These are phyloP conservation scores for Exserohilum turcica DNA, from an alignment of 2,329 filamentous ascomycete species.

Conservation along the genomic window DNA sequence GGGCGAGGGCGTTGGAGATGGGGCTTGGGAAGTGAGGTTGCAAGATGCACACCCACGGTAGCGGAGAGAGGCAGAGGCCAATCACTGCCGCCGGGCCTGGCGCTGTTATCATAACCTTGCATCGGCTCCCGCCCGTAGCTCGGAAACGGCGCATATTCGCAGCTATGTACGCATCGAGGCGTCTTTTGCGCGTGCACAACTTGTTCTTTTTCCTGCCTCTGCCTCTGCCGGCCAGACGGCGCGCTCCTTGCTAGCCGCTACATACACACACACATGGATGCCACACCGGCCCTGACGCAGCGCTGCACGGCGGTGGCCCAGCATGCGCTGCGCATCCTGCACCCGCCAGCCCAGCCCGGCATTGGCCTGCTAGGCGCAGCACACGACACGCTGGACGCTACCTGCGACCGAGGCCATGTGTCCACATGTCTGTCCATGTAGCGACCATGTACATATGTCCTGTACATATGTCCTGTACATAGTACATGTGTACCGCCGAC, in stretches of 20 bases:
- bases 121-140: conserved; percentile 23
- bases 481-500: too few relatives aligned
- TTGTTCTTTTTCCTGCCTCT: conserved; percentile 5
- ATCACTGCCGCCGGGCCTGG: conserved; percentile 21
- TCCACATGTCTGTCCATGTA: not conserved
- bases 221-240: conserved; percentile 26
- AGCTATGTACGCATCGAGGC: too few relatives aligned
- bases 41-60: conserved; percentile 21
- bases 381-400: not conserved
- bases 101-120: conserved; percentile 27
- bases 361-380: conserved; percentile 6
- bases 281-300: too few relatives aligned
- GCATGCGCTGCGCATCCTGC: conserved; percentile 21
- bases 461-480: not conserved
- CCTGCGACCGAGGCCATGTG: not conserved
- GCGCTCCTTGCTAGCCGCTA: not conserved
- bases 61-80: conserved; percentile 19
- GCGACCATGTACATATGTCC: not conserved
- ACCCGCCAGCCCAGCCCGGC: conserved; percentile 4
- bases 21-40: conserved; percentile 24
- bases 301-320: not conserved
- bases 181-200: conserved; percentile 24
- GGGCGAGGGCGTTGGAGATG: conserved; percentile 15
- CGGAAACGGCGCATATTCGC: conserved; percentile 21
- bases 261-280: too few relatives aligned